Evolutionary conservation across 78 protist species (phyloP).

Genomic region (Neovahlkampfia damariscottae): DNA sequence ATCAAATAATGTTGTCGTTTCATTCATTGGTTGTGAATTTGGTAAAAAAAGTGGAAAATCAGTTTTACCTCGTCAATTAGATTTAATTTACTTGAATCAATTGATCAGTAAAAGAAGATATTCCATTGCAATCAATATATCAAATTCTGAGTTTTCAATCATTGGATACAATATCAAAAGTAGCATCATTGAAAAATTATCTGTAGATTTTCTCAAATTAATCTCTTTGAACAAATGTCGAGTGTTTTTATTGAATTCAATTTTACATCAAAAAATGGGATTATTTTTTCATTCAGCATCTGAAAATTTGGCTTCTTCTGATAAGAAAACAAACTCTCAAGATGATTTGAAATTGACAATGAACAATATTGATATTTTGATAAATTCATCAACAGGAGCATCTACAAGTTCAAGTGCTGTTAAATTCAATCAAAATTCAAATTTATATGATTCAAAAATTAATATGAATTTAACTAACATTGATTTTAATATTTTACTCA

Average conservation of each 20-base stretch:
- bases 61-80: no score
- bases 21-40: no score
- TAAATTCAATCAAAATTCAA: not conserved
- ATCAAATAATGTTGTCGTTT: no score
- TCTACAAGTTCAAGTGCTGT: not conserved
- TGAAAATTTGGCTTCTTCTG: not conserved
- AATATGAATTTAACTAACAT: not conserved
- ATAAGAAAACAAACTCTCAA: not conserved
- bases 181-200: not conserved
- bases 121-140: not conserved
- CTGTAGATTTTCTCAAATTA: not conserved
- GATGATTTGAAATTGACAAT: not conserved
- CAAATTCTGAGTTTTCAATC: not conserved
- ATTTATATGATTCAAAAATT: not conserved
- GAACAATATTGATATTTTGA: not conserved
- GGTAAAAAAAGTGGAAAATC: no score
- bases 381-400: not conserved
- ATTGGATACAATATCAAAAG: not conserved
- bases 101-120: not conserved
- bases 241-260: not conserved
- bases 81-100: no score
- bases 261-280: constrained; percentile 1
- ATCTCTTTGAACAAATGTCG: not conserved
- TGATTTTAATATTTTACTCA: not conserved
- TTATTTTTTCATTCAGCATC: not conserved